phyloP scores from a whole-genome alignment of 2,329 filamentous ascomycete genomes.

The Pseudogymnoascus verrucosus region DNA sequence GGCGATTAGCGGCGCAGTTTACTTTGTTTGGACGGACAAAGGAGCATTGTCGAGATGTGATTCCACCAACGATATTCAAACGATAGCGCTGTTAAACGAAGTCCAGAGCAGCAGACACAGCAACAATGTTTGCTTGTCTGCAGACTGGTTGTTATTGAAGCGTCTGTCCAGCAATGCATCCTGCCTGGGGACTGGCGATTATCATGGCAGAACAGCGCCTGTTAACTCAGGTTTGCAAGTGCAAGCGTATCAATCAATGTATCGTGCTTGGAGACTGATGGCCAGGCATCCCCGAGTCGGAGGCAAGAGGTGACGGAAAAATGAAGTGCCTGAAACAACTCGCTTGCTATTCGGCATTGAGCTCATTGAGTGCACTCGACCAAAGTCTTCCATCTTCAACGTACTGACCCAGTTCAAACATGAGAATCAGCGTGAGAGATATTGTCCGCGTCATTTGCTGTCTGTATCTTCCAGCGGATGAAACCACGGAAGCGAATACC shows the following conservation, averaged over 20 bases:
- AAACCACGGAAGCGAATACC: not conserved
- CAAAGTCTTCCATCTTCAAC: not conserved
- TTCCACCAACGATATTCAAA: not conserved
- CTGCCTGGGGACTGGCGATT: not conserved
- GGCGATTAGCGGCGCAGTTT: not conserved
- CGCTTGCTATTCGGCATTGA: not conserved
- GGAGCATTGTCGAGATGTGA: not conserved
- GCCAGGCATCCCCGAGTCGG: not conserved
- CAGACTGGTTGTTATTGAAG: not conserved
- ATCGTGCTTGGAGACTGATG: not conserved
- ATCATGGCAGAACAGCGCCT: not conserved
- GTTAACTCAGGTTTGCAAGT: not conserved
- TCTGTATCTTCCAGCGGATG: not conserved
- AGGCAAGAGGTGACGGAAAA: not conserved
- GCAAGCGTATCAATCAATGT: not conserved
- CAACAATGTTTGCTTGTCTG: not conserved
- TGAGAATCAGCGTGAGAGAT: not conserved
- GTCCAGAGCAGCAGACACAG: not conserved
- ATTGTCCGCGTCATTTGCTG: not conserved
- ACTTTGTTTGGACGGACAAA: not conserved
- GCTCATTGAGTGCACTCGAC: not conserved
- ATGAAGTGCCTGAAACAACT: not conserved
- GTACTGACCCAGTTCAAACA: not conserved
- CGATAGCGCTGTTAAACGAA: not conserved
- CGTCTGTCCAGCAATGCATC: not conserved